These are phyloP conservation scores for Botrytis galanthina DNA, from an alignment of 2,329 filamentous ascomycete species.

Conservation along the genomic window DNA sequence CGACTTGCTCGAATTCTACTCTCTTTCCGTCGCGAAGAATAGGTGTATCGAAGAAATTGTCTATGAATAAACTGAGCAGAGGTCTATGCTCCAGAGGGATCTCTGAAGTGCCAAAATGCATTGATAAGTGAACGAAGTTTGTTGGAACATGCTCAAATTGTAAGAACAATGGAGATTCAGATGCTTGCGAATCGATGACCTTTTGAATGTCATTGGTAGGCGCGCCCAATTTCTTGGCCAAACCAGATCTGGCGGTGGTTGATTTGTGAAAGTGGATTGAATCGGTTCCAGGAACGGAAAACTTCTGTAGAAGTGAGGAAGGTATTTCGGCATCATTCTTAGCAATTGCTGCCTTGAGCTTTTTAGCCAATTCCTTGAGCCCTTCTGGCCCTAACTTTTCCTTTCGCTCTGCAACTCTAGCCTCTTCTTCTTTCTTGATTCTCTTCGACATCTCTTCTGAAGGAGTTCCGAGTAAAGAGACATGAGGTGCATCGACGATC, in stretches of 20 bases:
- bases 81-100: slow-evolving; percentile 83
- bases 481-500: slow-evolving; percentile 80
- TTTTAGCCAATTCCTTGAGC: slow-evolving; percentile 68
- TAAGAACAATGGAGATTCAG: slow-evolving; percentile 75
- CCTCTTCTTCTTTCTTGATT: slow-evolving; percentile 78
- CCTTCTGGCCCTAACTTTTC: slow-evolving; percentile 79
- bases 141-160: slow-evolving; percentile 94
- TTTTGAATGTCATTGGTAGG: slow-evolving; percentile 69
- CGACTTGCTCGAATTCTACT: slow-evolving; percentile 86
- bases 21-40: slow-evolving; percentile 72
- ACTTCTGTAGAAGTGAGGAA: slow-evolving; percentile 72
- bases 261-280: slow-evolving; percentile 95
- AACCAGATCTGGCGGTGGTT: slow-evolving; percentile 76
- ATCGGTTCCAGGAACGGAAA: slow-evolving; percentile 78
- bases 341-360: slow-evolving; percentile 77
- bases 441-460: slow-evolving; percentile 76
- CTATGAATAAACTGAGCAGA: slow-evolving; percentile 77
- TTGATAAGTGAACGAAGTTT: slow-evolving; percentile 82
- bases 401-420: slow-evolving; percentile 74
- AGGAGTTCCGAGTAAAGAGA: slow-evolving; percentile 85
- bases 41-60: slow-evolving; percentile 93
- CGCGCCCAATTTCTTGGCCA: slow-evolving; percentile 68
- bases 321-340: slow-evolving; percentile 90
- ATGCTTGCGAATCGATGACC: slow-evolving; percentile 66
- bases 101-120: slow-evolving; percentile 75